phyloP scores from a whole-genome alignment of 2,329 filamentous ascomycete genomes.

The Paracorniculantispora psalliotae region DNA sequence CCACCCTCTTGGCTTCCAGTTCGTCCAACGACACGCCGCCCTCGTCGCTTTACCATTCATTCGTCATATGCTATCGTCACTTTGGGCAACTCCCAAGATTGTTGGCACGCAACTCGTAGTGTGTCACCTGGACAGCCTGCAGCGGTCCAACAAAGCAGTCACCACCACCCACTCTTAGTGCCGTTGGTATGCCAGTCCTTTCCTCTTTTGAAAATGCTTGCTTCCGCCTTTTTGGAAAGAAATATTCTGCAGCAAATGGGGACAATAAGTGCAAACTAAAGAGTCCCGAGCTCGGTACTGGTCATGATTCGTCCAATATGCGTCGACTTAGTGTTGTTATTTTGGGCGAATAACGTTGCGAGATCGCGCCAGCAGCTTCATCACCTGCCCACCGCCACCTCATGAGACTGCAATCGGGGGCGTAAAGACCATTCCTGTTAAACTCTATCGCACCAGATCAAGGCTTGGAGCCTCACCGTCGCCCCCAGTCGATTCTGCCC shows the following conservation, averaged over 20 bases:
- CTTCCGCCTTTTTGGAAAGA: not conserved
- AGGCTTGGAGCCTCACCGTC: not conserved
- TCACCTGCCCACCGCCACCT: not conserved
- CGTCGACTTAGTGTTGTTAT: not conserved
- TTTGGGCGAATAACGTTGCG: not conserved
- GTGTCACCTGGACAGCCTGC: not conserved
- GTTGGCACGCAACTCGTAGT: not conserved
- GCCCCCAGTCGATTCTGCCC: conserved; percentile 4
- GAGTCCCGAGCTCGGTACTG: not conserved
- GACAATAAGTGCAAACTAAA: not conserved
- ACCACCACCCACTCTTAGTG: too few species aligned
- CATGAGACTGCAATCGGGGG: not conserved
- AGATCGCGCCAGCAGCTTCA: not conserved
- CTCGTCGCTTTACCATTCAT: not conserved
- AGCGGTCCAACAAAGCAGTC: not conserved
- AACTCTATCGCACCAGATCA: not conserved
- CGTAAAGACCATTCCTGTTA: not conserved
- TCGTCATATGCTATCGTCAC: not conserved
- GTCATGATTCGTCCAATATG: not conserved
- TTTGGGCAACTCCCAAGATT: not conserved
- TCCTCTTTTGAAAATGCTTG: not conserved
- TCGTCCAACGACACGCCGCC: not conserved
- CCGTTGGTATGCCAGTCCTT: not conserved
- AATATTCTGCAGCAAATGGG: not conserved
- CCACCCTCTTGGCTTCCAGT: not conserved